Conservation (phyloP, 257 asterid genomes). For the Ilex asprella region DNA sequence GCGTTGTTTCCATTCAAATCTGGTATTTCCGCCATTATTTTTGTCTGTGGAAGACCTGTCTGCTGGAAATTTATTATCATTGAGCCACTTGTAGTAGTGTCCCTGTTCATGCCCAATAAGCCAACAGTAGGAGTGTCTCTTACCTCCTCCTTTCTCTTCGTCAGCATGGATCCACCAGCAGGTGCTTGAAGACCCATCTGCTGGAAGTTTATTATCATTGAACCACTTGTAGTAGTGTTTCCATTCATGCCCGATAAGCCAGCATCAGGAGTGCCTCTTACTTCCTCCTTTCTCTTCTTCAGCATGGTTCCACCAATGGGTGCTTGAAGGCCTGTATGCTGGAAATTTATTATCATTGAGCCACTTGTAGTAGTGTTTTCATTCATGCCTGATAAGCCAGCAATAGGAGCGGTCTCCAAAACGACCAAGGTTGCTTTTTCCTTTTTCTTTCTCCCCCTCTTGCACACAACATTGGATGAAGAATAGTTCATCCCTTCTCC, state of each 20-base stretch:
- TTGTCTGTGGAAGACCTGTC: conserved; percentile 15
- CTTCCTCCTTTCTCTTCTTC: conserved; percentile 17
- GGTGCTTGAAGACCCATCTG: neutral
- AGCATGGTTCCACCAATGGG: conserved; percentile 22
- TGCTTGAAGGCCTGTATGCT: conserved; percentile 2
- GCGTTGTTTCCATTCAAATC: conserved; percentile 33
- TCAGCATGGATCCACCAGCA: neutral
- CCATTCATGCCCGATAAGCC: too few species aligned
- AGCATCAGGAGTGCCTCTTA: neutral
- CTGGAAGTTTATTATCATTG: too few species aligned
- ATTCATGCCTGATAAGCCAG: conserved; percentile 5
- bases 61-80: too few species aligned
- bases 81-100: too few species aligned
- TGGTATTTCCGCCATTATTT: conserved; percentile 25
- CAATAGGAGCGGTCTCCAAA: neutral
- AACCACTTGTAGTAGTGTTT: too few species aligned
- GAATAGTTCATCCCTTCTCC: too few species aligned
- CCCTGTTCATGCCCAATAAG: too few species aligned
- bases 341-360: too few species aligned
- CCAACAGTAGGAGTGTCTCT: too few species aligned
- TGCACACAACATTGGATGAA: too few species aligned
- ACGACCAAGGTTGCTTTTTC: conserved; percentile 15
- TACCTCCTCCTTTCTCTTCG: conserved; percentile 2
- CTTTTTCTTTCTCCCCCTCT: conserved; percentile 24
- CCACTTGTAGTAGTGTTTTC: conserved; percentile 3